Conservation (phyloP, 148 eudicot genomes). For the Rhododendron kiyosumense region DNA sequence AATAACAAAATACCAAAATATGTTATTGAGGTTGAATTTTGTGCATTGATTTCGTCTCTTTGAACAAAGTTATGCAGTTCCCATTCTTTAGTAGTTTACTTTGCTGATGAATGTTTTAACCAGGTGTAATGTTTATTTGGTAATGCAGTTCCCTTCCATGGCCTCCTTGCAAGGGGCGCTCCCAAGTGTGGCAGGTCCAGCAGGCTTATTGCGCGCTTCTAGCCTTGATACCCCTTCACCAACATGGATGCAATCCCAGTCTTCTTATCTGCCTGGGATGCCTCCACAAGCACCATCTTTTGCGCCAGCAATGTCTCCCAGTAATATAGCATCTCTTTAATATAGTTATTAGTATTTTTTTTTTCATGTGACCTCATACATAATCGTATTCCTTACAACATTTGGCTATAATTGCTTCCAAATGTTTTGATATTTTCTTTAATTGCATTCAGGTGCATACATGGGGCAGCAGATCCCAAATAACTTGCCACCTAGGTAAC, state of each 20-base stretch:
- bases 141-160: conserved; percentile 78
- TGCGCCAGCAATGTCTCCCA: conserved; percentile 39
- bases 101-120: neutral
- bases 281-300: conserved; percentile 46
- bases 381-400: neutral
- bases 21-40: neutral
- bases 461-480: conserved; percentile 50
- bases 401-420: neutral
- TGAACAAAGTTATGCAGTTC: neutral
- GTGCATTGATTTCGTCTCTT: neutral
- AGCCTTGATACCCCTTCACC: conserved; percentile 37
- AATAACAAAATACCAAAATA: neutral
- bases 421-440: conserved; percentile 12
- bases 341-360: neutral
- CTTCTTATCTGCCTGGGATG: conserved; percentile 42
- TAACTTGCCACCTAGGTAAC: conserved; percentile 57
- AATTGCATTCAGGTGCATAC: conserved; percentile 47
- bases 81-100: neutral
- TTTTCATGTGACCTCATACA: neutral
- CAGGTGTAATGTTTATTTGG: conserved; percentile 4
- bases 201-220: conserved; percentile 43
- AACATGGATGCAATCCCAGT: conserved; percentile 44
- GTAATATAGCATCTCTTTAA: conserved; percentile 16
- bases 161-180: conserved; percentile 71
- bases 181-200: conserved; percentile 45